phyloP scores from a whole-genome alignment of 768 basidiomycete species.

The Trametopsis cervina region DNA sequence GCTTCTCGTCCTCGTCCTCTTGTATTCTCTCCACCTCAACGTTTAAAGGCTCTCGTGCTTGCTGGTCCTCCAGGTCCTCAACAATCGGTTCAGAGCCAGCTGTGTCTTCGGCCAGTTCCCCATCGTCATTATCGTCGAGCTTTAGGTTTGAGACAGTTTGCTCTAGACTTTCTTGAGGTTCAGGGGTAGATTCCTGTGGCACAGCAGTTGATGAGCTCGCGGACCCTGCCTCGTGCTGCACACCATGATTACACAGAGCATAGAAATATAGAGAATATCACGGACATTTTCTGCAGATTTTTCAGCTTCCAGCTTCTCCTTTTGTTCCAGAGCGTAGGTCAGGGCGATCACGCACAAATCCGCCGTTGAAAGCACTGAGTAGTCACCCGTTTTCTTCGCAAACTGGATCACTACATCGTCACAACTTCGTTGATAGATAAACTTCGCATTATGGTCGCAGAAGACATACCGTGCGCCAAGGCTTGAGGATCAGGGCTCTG shows the following conservation, averaged over 20 bases:
- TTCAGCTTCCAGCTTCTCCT: constrained; percentile 29
- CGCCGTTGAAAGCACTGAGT: constrained; percentile 81
- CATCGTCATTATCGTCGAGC: not conserved
- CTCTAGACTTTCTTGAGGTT: no score
- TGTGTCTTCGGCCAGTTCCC: constrained; percentile 10
- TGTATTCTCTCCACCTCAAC: constrained; percentile 37
- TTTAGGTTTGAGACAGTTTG: not conserved
- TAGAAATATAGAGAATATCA: no score
- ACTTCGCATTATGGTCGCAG: not conserved
- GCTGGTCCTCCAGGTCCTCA: constrained; percentile 7
- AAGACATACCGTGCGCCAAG: constrained; percentile 49
- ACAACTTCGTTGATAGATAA: constrained; percentile 9
- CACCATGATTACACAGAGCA: no score
- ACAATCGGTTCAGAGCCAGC: not conserved
- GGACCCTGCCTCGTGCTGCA: no score
- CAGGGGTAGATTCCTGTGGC: not conserved
- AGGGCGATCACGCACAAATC: constrained; percentile 90
- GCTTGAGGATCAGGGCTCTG: constrained; percentile 64
- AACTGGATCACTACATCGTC: constrained; percentile 66
- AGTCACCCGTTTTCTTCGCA: constrained; percentile 96
- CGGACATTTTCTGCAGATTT: no score
- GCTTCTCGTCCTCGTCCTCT: constrained; percentile 9
- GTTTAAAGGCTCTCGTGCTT: constrained; percentile 32
- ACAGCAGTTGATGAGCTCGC: no score
- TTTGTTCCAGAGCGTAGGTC: constrained; percentile 69